Evolutionary conservation across 192 early-diverging fungal genomes (phyloP), one percentile per base, ranked within the genome.

Genomic region (Spinellus fusiger): DNA sequence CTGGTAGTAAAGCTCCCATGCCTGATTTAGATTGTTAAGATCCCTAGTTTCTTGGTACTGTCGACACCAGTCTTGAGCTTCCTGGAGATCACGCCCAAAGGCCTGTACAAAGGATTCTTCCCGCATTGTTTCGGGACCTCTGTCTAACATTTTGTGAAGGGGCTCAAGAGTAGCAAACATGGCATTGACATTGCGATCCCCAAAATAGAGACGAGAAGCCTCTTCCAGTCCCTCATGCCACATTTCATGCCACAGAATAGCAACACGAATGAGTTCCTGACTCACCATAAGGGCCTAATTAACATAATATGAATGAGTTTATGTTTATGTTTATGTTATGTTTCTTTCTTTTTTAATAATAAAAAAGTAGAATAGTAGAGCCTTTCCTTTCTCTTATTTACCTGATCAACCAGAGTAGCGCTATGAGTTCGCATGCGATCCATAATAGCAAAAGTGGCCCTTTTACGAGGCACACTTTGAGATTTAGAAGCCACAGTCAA

Each of bases 241-340:
- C 90, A 94, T 89, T 74, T 99, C 97, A 34, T 94, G 90, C 88
- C 94, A 94, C 35, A 96, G 67, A 59, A 97, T 90, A 5, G 97
- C 92, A 8, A 95, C 90, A n/a, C 95, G 86, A 65, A 98, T 96
- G 23, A 99, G 82, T 66, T 99, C 97, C 67, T 94, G 89, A 68
- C 90, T 93, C 32, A 99, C 95, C 23, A 98, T 70, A 6, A 95
- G 71, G 7, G 94, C 96, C 79, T 91, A 68, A 40, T 38, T 16
- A 26, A 46, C 1, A 57, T 4, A 44, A 57, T 23, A 44, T 13
- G 1, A 57, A 57, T 6, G 31, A 57, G 20, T 35, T 35, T 20
- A 40, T 18, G 20, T 15, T 20, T 54, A 40, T 66, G 31, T 29
- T 44, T 29, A 23, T 32, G 0, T 16, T 34, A 22, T 40, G 9